Base-by-base conservation (phyloP, 768 basidiomycete genomes). In the Terana coerulea region DNA sequence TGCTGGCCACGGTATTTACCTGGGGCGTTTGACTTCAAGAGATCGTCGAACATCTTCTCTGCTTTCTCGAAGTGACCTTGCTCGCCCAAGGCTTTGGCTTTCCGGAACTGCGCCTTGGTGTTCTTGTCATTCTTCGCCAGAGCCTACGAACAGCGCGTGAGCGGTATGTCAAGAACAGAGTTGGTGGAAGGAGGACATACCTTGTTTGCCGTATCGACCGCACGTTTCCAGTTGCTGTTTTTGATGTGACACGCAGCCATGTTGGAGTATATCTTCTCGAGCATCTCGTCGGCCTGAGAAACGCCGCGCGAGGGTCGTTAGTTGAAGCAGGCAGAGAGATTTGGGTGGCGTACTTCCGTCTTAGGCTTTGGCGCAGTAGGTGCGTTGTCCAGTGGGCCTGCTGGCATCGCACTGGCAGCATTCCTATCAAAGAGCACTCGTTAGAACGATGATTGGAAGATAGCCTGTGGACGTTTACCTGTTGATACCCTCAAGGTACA, bases 171-270 rank as follows among this genome's bases (percentile, higher is more conserved):
- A 39, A 15, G 14, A 40, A 34, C n/a, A 21, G 39, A 24, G 12
- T 12, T 24, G 24, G n/a, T 43, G 22, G 37, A 14, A 43, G 31
- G 1, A 9, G 26, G 21, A 17, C 63, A 14, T 37, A 78, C 89
- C 76, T 91, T 87, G 59, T 91, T 83, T 21, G 91, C 88, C n/a
- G 88, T 84, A 58, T 92, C 88, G 46, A 80, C 64, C 0, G 84
- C 86, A 12, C 91, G 80, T 61, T 81, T 79, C 86, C 86, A 93
- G 62, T 90, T 93, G 41, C 74, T 73, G 44, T 81, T 80, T 67
- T 89, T 91, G 61, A 92, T 69, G 64, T 92, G 88, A 58, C 88
- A 90, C 5, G 88, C 88, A 2, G 84, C 80, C 86, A 89, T 87
- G 51, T 93, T 93, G 3, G 87, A 80, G 56, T 92, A 88, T 40